Conservation (phyloP, 768 basidiomycete genomes). For the Leccinum ochraceum region DNA sequence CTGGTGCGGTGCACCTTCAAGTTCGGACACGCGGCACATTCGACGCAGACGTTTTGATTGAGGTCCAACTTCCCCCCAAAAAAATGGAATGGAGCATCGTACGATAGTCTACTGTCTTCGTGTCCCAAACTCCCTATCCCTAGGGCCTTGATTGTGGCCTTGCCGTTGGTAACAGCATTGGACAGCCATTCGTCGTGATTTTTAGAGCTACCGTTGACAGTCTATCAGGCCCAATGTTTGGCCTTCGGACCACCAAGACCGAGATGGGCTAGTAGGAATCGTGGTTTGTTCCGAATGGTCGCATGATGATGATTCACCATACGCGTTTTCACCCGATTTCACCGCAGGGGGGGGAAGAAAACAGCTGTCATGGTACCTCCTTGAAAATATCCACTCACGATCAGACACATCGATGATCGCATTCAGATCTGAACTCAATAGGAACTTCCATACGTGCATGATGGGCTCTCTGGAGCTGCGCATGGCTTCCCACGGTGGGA, state of each 20-base stretch:
- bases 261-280: slow-evolving; percentile 8
- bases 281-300: not conserved
- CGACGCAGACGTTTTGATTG: not conserved
- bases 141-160: slow-evolving; percentile 17
- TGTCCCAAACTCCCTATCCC: not conserved
- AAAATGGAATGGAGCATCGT: not conserved
- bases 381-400: not conserved
- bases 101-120: not conserved
- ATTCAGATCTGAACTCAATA: slow-evolving; percentile 5
- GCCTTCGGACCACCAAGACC: slow-evolving; percentile 12
- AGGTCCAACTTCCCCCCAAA: not conserved
- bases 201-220: not conserved
- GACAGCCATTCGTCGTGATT: slow-evolving; percentile 5
- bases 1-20: not conserved
- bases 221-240: not conserved
- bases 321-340: slow-evolving; percentile 1
- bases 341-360: slow-evolving; percentile 4
- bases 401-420: not conserved
- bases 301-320: slow-evolving; percentile 8
- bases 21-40: not conserved
- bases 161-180: slow-evolving; percentile 7
- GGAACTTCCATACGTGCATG: not conserved
- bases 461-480: not conserved
- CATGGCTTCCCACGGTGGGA: not conserved
- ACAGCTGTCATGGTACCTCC: not conserved